Conservation (phyloP, 768 basidiomycete genomes). For the Rhodotorula taiwanensis region DNA sequence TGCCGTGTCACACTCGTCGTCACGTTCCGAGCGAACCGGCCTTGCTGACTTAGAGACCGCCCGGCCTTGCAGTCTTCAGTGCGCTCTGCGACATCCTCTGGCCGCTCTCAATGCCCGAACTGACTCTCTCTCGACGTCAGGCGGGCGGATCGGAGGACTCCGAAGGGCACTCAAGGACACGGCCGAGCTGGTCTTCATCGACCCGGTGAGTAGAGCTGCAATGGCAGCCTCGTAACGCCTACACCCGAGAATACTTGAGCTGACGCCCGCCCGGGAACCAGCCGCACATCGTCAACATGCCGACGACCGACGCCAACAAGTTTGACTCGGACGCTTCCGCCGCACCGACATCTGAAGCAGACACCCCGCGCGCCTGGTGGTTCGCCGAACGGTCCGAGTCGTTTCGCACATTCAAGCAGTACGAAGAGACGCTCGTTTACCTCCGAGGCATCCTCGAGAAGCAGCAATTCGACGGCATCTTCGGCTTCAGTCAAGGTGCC, state of each 20-base stretch:
- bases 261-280: too few species aligned
- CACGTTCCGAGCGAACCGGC: constrained; percentile 11
- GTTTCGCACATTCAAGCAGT: constrained; percentile 2
- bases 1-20: too few species aligned
- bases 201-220: constrained; percentile 33
- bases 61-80: background rate
- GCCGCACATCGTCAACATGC: constrained; percentile 30
- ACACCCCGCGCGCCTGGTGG: constrained; percentile 33
- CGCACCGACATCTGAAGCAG: constrained; percentile 2
- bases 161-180: constrained; percentile 26
- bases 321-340: constrained; percentile 30
- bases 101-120: too few species aligned
- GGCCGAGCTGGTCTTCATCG: constrained; percentile 33
- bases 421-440: constrained; percentile 30
- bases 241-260: too few species aligned
- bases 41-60: background rate
- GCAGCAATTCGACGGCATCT: constrained; percentile 26
- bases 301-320: constrained; percentile 24
- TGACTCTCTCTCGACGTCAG: background rate
- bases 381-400: constrained; percentile 12
- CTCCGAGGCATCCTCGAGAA: constrained; percentile 28
- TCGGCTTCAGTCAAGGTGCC: constrained; percentile 29
- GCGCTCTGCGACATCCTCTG: too few species aligned
- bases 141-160: constrained; percentile 8
- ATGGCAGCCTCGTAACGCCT: too few species aligned